phyloP scores from a whole-genome alignment of 306 rosid genomes.

The Clitoria ternatea region DNA sequence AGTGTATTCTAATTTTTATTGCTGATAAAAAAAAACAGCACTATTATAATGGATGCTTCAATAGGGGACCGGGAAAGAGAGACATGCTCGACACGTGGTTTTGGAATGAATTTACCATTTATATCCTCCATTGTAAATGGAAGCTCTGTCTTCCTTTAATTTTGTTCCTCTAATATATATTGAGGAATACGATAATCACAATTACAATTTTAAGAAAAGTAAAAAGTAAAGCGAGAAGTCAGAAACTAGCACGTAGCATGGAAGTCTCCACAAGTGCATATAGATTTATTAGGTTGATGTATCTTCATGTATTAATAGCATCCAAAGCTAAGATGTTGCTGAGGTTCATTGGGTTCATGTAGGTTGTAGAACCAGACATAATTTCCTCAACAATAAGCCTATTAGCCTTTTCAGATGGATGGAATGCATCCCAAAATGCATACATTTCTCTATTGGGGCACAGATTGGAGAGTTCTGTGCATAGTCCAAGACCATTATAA shows the following conservation, averaged over 20 bases:
- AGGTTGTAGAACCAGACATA: conserved; percentile 38
- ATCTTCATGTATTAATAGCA: background rate
- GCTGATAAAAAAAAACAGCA: too few species aligned
- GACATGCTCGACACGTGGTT: background rate
- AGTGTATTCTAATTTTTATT: too few species aligned
- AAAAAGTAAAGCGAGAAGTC: background rate
- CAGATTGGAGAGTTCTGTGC: conserved; percentile 56
- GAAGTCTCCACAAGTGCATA: background rate
- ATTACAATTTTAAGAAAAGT: background rate
- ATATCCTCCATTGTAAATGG: background rate
- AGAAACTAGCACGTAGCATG: background rate
- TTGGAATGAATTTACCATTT: background rate
- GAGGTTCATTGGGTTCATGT: conserved; percentile 79
- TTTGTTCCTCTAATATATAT: background rate
- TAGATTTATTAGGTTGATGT: background rate
- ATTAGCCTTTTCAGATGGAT: conserved; percentile 69
- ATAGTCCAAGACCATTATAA: conserved; percentile 65
- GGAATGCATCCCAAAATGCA: conserved; percentile 85
- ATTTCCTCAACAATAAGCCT: conserved; percentile 39
- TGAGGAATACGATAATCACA: background rate
- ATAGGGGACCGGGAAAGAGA: background rate
- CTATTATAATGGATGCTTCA: too few species aligned
- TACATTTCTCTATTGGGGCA: conserved; percentile 50
- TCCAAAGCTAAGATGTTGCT: conserved; percentile 69
- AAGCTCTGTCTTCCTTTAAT: background rate